A percentile compares a stretch with the other conserved stretches of the same genome.
These are phyloP conservation scores for Parachaetomium inaequale DNA, from an alignment of 495 filamentous ascomycete genomes.

Conservation along the genomic window DNA sequence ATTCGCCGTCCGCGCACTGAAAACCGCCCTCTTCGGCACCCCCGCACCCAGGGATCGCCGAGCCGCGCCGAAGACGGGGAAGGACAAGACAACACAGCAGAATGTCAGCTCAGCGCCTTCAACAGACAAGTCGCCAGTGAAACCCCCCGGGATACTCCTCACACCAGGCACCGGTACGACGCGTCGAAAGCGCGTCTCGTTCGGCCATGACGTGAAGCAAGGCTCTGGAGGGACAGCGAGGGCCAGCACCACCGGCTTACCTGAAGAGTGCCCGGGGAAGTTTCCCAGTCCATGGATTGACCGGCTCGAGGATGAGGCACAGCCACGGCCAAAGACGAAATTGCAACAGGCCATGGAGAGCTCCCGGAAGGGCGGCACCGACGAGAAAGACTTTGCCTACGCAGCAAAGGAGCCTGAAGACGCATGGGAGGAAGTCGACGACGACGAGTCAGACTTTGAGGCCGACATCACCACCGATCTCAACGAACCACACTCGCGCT, in stretches of 20 bases:
- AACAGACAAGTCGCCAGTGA: constrained; percentile 38
- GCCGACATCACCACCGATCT: constrained; percentile 73
- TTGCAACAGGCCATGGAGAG: constrained; percentile 55
- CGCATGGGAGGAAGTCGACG: constrained; percentile 42
- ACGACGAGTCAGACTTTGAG: constrained; percentile 34
- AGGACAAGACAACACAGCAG: constrained; percentile 29
- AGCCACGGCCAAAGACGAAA: constrained; percentile 42
- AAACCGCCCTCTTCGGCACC: constrained; percentile 86
- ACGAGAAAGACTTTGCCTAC: constrained; percentile 22
- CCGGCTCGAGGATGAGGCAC: constrained; percentile 19
- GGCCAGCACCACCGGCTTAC: constrained; percentile 46
- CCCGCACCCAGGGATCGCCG: constrained; percentile 48
- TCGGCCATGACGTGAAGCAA: constrained; percentile 58
- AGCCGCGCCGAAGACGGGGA: neutral
- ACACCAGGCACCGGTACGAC: constrained; percentile 80
- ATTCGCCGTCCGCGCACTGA: constrained; percentile 90
- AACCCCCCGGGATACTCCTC: constrained; percentile 65
- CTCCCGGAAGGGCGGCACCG: constrained; percentile 34
- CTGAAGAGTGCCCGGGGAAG: constrained; percentile 55
- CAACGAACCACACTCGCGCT: constrained; percentile 74
- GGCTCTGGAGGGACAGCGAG: constrained; percentile 31
- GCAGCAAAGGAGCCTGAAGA: constrained; percentile 34
- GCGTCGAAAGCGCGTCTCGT: constrained; percentile 86
- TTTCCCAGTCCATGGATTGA: constrained; percentile 60
- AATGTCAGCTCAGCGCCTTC: constrained; percentile 8